Evolutionary conservation across 768 basidiomycete species (phyloP), one percentile per base, ranked within the genome.

Genomic region (Lactarius quietus): DNA sequence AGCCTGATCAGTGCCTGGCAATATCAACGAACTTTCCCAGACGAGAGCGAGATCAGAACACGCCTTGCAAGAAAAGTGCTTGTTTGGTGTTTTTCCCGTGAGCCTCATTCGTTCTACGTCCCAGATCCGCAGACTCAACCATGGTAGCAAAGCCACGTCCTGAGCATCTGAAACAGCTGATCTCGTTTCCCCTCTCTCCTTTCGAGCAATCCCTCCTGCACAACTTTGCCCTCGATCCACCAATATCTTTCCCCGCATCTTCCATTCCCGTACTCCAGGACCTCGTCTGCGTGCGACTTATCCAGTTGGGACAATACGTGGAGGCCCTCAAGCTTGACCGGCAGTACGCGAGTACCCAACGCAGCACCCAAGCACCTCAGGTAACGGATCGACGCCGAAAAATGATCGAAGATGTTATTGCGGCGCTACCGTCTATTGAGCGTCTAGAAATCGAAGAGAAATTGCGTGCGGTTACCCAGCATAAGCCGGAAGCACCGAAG

Each of bases 291-390:
- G 84, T 89, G 18, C 87, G 92, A 12, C 82, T 93, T 10, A 83
- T 93, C 38, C 87, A 91, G 71, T 81, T 79, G 3, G 92, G 90
- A 4, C 82, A 84, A 64, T 86, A 87, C 70, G 76, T 82, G 0
- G 84, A 86, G n/a, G 92, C 90, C 10, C 83, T 93, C 72, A 88
- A 86, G 76, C 79, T 90, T 51, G 90, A 93, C 73, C 83, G 84
- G 57, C 79, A 83, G 69, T 87, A 90, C 68, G 64, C 74, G 18
- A 71, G 67, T 23, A 60, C 67, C 4, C 61, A 52, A 39, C 64
- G 65, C 74, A 80, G 45, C 74, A 79, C 12, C 72, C 77, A n/a
- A 78, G 81, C 7, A 65, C 78, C n/a, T 70, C 77, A 51, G 74
- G 80, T 31, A 61, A 75, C 51, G 57, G 76, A 80, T 67, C 83